Evolutionary conservation across 192 early-diverging fungal species (phyloP).

Genomic region (Linnemannia zychae): DNA sequence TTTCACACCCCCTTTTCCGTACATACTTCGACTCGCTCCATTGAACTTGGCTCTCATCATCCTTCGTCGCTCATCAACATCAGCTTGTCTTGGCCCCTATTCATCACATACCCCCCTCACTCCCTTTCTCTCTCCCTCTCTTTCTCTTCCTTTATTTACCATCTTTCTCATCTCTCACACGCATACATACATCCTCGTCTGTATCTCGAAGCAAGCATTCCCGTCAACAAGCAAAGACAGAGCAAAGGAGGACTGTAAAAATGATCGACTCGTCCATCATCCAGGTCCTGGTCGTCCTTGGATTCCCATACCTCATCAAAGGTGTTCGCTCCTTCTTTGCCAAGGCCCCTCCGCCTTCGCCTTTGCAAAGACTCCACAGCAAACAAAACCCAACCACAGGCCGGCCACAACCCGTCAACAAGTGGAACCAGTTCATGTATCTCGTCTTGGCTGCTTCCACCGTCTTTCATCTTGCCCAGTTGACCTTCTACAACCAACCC

Average conservation of each 20-base stretch:
- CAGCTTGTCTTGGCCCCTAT: neutral
- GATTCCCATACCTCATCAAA: slow-evolving; percentile 33
- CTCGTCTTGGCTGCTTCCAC: slow-evolving; percentile 4
- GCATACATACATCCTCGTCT: neutral
- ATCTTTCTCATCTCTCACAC: neutral
- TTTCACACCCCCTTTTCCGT: neutral
- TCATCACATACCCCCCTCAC: neutral
- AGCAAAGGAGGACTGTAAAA: neutral
- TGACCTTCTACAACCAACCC: slow-evolving; percentile 32
- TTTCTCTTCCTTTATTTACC: neutral
- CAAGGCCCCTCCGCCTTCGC: slow-evolving; percentile 43
- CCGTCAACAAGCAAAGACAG: neutral
- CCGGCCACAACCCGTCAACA: neutral
- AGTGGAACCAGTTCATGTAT: slow-evolving; percentile 25
- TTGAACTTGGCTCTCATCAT: neutral
- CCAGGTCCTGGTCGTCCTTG: slow-evolving; percentile 38
- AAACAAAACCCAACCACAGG: neutral
- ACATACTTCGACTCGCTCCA: neutral
- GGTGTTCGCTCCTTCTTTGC: slow-evolving; percentile 36
- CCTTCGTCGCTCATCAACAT: neutral
- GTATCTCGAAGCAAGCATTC: neutral
- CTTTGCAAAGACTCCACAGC: slow-evolving; percentile 39
- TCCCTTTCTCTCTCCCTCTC: neutral
- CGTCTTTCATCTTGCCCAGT: slow-evolving; percentile 26
- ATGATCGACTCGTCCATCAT: slow-evolving; percentile 51